phyloP scores from a whole-genome alignment of 2,329 filamentous ascomycete genomes.

The Fusarium succisae region DNA sequence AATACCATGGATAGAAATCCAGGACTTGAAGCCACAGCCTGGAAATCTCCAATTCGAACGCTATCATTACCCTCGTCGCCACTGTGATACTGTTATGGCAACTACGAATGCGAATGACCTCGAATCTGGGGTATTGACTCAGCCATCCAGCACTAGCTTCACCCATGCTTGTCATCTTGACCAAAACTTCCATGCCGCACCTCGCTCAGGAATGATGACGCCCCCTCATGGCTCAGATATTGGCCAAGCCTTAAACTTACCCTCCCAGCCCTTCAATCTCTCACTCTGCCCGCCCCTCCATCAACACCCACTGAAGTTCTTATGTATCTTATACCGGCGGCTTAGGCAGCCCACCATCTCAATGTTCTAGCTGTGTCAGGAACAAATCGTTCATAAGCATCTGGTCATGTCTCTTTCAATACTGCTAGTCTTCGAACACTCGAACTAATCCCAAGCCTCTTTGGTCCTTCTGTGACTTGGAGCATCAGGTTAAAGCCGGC shows the following conservation, averaged over 20 bases:
- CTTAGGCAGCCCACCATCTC: slow-evolving; percentile 23
- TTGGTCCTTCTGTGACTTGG: neutral
- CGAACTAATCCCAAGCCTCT: slow-evolving; percentile 5
- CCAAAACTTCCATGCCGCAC: neutral
- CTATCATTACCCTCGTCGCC: neutral
- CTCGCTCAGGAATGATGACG: slow-evolving; percentile 15
- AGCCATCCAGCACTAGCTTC: neutral
- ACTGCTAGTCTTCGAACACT: neutral
- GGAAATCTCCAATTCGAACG: neutral
- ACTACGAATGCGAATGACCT: slow-evolving; percentile 3
- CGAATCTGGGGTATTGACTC: neutral
- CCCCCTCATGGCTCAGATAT: neutral
- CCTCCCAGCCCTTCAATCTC: slow-evolving; percentile 5
- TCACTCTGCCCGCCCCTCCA: slow-evolving; percentile 10
- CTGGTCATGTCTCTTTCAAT: neutral
- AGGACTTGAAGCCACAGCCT: neutral
- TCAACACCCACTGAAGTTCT: neutral
- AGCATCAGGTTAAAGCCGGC: slow-evolving; percentile 13
- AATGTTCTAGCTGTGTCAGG: slow-evolving; percentile 16
- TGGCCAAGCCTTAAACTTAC: slow-evolving; percentile 20
- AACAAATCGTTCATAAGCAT: slow-evolving; percentile 12
- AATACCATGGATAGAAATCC: neutral
- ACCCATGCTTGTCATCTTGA: neutral
- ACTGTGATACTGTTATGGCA: neutral
- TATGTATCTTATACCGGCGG: slow-evolving; percentile 17